Evolutionary conservation across 306 rosid genomes (phyloP), one percentile per base, ranked within the genome.

Genomic region (Cucurbita argyrosperma): DNA sequence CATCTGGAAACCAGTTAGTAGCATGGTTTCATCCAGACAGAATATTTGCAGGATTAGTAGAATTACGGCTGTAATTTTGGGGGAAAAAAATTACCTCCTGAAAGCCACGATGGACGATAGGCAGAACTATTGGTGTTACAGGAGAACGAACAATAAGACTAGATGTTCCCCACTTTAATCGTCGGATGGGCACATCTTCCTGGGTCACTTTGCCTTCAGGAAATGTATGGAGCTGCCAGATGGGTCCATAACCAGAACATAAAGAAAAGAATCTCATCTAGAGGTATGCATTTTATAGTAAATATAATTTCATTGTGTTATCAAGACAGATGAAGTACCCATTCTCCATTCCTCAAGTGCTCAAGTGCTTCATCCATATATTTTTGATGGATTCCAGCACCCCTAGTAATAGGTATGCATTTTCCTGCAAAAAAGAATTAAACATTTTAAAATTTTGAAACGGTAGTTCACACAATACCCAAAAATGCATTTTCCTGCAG

Each of bases 131-230:
- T n/a, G 96, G 97, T 66, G 91, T 89, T 77, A 82, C 26, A 54
- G 90, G 87, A 47, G 97, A 81, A 57, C 97, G 97, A 71, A 77
- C 96, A 79, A 94, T 89, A 79, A 91, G 96, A 80, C 99, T 94
- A 62, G 97, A 96, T 38, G 96, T 89, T 76, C 99, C 97, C 96
- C 97, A 94, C 79, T 94, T 94, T 84, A 91, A 76, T 72, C 95
- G 85, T 53, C 86, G 82, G 51, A 89, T 89, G 54, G 97, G 96
- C 63, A 75, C 86, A 80, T 89, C 97, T 59, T 87, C 99, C 83
- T 89, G 97, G 72, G 45, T 21, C 53, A 94, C 96, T 78, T 89
- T 89, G 69, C 97, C 97, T 83, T 94, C 96, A 10, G 96, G 99
- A 81, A 94, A 94, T n/a, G 97, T 88, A 80, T 94, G 97, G 66